phyloP scores from a whole-genome alignment of 129 eudicot species.

The Erigeron canadensis region DNA sequence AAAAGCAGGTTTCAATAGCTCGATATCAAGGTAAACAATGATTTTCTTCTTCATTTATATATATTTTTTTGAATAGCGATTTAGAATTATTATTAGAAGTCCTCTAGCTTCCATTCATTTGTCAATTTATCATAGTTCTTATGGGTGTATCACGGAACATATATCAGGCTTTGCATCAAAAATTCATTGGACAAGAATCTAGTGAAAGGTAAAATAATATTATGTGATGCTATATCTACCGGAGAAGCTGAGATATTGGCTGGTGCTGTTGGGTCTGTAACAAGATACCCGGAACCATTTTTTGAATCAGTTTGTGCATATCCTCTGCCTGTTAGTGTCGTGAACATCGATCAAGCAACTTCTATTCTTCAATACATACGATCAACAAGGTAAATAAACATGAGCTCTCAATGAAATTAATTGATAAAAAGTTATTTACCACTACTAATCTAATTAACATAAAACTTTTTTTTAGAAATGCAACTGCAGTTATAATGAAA shows the following conservation, averaged over 20 bases:
- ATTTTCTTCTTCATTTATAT: too few species aligned
- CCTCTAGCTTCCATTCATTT: neutral
- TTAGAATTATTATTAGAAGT: neutral
- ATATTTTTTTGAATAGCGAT: neutral
- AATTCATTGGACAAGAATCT: constrained; percentile 43
- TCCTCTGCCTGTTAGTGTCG: constrained; percentile 19
- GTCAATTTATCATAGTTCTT: neutral
- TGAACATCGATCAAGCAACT: constrained; percentile 8
- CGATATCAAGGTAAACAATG: constrained; percentile 29
- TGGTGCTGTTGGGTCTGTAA: constrained; percentile 47
- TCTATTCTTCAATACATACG: constrained; percentile 7
- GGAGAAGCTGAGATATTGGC: constrained; percentile 24
- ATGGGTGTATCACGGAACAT: neutral
- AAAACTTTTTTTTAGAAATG: constrained; percentile 10
- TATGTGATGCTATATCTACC: constrained; percentile 30
- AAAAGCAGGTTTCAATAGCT: constrained; percentile 31
- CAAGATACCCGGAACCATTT: constrained; percentile 19
- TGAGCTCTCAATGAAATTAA: neutral
- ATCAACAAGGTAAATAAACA: constrained; percentile 22
- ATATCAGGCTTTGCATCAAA: constrained; percentile 35
- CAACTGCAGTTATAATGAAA: constrained; percentile 25
- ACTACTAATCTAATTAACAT: neutral
- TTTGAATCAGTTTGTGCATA: neutral
- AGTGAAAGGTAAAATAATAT: constrained; percentile 46
- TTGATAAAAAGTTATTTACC: too few species aligned